These are phyloP conservation scores for Acanthamoeba sp. DNA, from an alignment of 208 protist species.

Conservation along the genomic window DNA sequence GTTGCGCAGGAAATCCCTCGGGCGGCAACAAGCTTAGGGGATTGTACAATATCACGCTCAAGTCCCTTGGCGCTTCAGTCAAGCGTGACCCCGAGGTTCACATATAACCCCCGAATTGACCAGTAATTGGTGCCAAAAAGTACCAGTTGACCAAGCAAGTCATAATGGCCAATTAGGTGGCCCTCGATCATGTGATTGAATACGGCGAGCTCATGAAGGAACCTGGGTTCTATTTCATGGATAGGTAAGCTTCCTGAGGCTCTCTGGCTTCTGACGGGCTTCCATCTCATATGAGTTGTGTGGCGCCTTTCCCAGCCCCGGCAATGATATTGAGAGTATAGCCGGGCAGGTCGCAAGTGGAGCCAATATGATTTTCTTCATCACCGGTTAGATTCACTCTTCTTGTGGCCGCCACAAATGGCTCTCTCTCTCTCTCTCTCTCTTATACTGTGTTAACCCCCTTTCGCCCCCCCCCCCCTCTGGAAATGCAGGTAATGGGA, in stretches of 20 bases:
- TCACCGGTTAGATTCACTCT: conserved; percentile 46
- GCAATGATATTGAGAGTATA: conserved; percentile 85
- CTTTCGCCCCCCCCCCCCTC: too few relatives aligned
- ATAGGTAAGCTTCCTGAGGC: conserved; percentile 56
- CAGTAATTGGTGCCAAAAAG: too few relatives aligned
- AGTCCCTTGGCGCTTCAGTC: conserved; percentile 78
- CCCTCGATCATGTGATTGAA: conserved; percentile 70
- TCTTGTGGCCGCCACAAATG: too few relatives aligned
- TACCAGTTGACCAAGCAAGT: too few relatives aligned
- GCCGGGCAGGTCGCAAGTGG: conserved; percentile 84
- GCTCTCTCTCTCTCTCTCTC: neutral
- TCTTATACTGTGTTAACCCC: too few relatives aligned
- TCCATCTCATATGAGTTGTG: too few relatives aligned
- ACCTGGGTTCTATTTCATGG: conserved; percentile 84
- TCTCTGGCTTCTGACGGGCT: too few relatives aligned
- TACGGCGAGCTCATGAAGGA: conserved; percentile 75
- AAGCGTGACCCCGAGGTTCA: conserved; percentile 63
- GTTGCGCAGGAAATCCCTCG: conserved; percentile 78
- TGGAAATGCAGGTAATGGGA: conserved; percentile 83
- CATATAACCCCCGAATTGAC: neutral
- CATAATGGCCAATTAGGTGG: neutral
- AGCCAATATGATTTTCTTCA: conserved; percentile 85
- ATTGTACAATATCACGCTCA: conserved; percentile 86
- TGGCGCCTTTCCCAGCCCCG: conserved; percentile 76
- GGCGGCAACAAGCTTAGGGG: conserved; percentile 83